Percentiles rank a stretch among this genome's conserved stretches.
Evolutionary conservation across 495 filamentous ascomycete species (phyloP).

Genomic region (Lophiotrema nucula): DNA sequence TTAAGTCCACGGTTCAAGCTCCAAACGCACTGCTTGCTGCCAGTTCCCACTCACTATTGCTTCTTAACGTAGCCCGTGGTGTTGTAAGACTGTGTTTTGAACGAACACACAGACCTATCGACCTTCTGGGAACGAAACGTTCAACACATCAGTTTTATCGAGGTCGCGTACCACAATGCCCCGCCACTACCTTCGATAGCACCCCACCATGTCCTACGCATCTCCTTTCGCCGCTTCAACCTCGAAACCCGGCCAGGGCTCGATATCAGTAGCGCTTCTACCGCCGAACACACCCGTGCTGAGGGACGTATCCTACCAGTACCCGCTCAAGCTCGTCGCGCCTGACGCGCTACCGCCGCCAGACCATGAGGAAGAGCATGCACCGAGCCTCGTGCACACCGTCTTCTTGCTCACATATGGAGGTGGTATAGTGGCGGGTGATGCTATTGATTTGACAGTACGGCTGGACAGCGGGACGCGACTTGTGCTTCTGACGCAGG

Average conservation of each 20-base stretch:
- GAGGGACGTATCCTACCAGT: conserved; percentile 77
- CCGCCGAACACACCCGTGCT: conserved; percentile 71
- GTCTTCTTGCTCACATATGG: conserved; percentile 92
- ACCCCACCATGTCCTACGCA: conserved; percentile 22
- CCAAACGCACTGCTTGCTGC: too few species aligned
- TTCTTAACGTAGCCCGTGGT: too few species aligned
- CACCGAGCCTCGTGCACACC: conserved; percentile 60
- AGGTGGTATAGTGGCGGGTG: conserved; percentile 84
- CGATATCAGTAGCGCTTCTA: conserved; percentile 68
- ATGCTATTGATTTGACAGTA: conserved; percentile 71
- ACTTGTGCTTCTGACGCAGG: conserved; percentile 86
- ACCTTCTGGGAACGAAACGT: too few species aligned
- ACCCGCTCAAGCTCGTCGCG: conserved; percentile 90
- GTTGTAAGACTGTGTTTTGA: too few species aligned
- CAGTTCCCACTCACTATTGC: too few species aligned
- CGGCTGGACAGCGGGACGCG: conserved; percentile 62
- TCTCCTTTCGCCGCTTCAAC: conserved; percentile 69
- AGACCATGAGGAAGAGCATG: conserved; percentile 28
- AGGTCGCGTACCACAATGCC: neutral
- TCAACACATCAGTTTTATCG: too few species aligned
- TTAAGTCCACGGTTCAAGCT: too few species aligned
- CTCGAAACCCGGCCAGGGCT: conserved; percentile 72
- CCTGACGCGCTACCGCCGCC: conserved; percentile 49
- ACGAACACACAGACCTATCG: too few species aligned
- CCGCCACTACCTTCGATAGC: neutral